Conservation (phyloP, 2,329 filamentous ascomycete species). For the Trichoderma sp. region DNA sequence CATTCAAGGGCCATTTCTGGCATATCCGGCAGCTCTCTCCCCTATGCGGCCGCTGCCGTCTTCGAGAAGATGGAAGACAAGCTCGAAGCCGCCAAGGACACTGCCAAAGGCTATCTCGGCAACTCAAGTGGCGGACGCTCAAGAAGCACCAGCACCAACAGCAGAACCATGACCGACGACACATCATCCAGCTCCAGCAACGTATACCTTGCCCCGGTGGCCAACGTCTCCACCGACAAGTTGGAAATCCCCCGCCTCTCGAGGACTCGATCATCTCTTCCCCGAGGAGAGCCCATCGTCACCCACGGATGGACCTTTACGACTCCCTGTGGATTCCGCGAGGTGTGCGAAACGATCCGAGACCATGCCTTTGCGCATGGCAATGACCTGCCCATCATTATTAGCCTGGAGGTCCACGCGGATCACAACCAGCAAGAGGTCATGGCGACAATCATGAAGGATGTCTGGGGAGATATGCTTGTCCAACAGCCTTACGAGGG, state of each 20-base stretch:
- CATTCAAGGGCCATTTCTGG: conserved; percentile 49
- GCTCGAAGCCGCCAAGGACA: conserved; percentile 27
- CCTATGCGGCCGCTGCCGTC: conserved; percentile 43
- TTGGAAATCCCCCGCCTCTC: conserved; percentile 31
- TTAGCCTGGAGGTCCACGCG: conserved; percentile 90
- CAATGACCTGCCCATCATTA: conserved; percentile 77
- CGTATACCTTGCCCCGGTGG: conserved; percentile 26
- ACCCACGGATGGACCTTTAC: conserved; percentile 83
- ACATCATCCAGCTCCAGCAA: conserved; percentile 33
- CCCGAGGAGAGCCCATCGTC: conserved; percentile 69
- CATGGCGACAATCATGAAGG: conserved; percentile 92
- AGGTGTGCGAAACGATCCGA: conserved; percentile 77
- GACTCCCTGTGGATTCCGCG: conserved; percentile 78
- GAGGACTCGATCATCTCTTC: conserved; percentile 28
- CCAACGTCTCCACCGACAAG: conserved; percentile 36
- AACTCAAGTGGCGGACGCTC: conserved; percentile 33
- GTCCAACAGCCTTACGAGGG: conserved; percentile 57
- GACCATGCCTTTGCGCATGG: conserved; percentile 75
- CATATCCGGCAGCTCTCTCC: conserved; percentile 46
- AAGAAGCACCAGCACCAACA: conserved; percentile 41
- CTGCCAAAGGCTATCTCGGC: conserved; percentile 28
- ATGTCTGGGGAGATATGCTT: conserved; percentile 76
- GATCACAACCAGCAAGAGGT: conserved; percentile 77
- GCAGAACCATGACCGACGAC: conserved; percentile 31
- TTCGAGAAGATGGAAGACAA: conserved; percentile 36